phyloP scores from a whole-genome alignment of 1,284 basidiomycete species.

The Microbotryum saponariae region DNA sequence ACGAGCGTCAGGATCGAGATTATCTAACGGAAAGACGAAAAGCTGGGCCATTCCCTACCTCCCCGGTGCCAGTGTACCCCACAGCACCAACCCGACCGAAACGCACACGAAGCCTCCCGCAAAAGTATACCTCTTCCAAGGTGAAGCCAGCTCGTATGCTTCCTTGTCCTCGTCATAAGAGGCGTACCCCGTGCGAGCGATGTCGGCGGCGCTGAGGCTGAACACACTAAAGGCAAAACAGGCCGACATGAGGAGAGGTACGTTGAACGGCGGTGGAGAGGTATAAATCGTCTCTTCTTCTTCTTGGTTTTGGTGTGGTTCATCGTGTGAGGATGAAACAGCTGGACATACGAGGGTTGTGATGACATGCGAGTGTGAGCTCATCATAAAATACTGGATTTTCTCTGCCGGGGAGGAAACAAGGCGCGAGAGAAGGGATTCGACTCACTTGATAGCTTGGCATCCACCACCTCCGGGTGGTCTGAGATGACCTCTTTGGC shows the following conservation, averaged over 20 bases:
- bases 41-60: conserved; percentile 1
- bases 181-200: conserved; percentile 21
- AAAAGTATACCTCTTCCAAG: conserved; percentile 26
- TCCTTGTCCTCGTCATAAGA: conserved; percentile 21
- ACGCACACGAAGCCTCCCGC: conserved; percentile 9
- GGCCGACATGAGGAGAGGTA: conserved; percentile 20
- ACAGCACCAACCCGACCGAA: conserved; percentile 6
- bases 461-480: too few relatives aligned
- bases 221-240: conserved; percentile 21
- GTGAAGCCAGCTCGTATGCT: conserved; percentile 16
- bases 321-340: background rate
- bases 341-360: background rate
- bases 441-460: too few relatives aligned
- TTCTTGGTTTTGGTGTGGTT: background rate
- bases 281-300: conserved; percentile 24
- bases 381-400: too few relatives aligned
- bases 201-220: conserved; percentile 17
- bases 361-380: too few relatives aligned
- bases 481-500: too few relatives aligned
- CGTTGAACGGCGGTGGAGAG: conserved; percentile 17
- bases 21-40: background rate
- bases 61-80: conserved; percentile 18
- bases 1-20: background rate
- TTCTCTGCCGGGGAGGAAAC: too few relatives aligned
- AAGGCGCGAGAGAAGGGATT: too few relatives aligned